These are phyloP conservation scores for Phytophthora capsici DNA, from an alignment of 352 stramenopile genomes.

Conservation along the genomic window DNA sequence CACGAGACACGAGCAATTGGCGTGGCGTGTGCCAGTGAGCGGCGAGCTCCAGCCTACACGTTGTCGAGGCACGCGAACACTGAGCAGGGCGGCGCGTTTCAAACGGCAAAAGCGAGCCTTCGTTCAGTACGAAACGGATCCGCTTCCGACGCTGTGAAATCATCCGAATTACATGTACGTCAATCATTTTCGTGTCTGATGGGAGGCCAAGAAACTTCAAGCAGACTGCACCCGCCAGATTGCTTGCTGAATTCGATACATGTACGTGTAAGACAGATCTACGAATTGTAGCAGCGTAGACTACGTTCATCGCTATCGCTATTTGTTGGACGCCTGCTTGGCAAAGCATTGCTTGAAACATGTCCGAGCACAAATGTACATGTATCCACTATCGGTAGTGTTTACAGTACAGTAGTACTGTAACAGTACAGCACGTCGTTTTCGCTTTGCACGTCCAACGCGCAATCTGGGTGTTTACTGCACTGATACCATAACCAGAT, in stretches of 20 bases:
- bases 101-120: slow-evolving; percentile 3
- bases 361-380: too few relatives aligned
- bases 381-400: too few relatives aligned
- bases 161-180: background rate
- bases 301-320: too few relatives aligned
- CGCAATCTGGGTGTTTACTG: slow-evolving; percentile 30
- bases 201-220: slow-evolving; percentile 6
- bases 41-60: background rate
- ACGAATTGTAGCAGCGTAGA: too few relatives aligned
- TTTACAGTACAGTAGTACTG: too few relatives aligned
- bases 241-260: slow-evolving; percentile 1
- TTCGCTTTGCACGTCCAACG: slow-evolving; percentile 13
- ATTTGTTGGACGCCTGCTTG: background rate
- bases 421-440: too few relatives aligned
- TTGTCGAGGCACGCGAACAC: slow-evolving; percentile 6
- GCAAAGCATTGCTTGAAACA: background rate
- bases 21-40: slow-evolving; percentile 24
- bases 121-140: too few relatives aligned
- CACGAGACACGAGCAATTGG: background rate
- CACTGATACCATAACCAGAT: slow-evolving; percentile 14
- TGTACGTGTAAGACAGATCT: too few relatives aligned
- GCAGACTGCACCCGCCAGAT: background rate
- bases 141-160: slow-evolving; percentile 1
- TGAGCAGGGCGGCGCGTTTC: slow-evolving; percentile 1
- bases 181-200: slow-evolving; percentile 3